Base-by-base conservation (phyloP, 2,329 filamentous ascomycete species). In the Aspergillus terreus region DNA sequence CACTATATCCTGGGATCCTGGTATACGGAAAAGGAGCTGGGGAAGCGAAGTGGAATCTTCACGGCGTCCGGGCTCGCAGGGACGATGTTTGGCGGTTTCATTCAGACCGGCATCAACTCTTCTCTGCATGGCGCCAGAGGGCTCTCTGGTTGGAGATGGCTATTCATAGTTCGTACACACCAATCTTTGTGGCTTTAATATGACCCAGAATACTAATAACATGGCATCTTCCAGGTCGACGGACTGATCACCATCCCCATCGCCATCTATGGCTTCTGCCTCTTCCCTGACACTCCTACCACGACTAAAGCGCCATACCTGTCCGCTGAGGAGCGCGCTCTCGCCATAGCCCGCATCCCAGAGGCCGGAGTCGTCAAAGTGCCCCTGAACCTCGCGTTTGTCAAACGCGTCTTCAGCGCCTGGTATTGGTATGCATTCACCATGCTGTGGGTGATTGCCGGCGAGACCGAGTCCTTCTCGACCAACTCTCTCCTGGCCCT, bases 391-490 rank as follows among this genome's bases (percentile, higher is more conserved):
- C 46, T 56, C 4, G 46, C 54, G 0, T 69, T 71, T 36, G 53
- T 61, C 35, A 68, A 66, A 40, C 58, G 58, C n/a, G 47, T 71
- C 46, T 66, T 72, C 51, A 57, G 54, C 21, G 62, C 63, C 14
- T 71, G 67, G 68, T 66, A 70, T 50, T 70, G 66, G 62, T 72
- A 67, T 54, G 66, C 60, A 3, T 71, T 71, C 42, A 65, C 69
- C 23, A 60, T 70, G 36, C 59, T 71, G 4, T 71, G 68, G 68
- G 79, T 86, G 56, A 82, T 90, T 38, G 85, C 85, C 0, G 84
- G 85, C 27, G 84, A 88, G 63, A 85, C 83, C 0, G 86, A 90
- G 64, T 86, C 83, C 0, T 89, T 88, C 66, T 82, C 80, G 48
- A 78, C 80, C 19, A 88, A 90, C 65, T 74, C 81, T 0, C 73